Percentiles rank a stretch among this genome's conserved stretches.
phyloP scores from a whole-genome alignment of 768 basidiomycete species.

The Boletus subcaerulescens region DNA sequence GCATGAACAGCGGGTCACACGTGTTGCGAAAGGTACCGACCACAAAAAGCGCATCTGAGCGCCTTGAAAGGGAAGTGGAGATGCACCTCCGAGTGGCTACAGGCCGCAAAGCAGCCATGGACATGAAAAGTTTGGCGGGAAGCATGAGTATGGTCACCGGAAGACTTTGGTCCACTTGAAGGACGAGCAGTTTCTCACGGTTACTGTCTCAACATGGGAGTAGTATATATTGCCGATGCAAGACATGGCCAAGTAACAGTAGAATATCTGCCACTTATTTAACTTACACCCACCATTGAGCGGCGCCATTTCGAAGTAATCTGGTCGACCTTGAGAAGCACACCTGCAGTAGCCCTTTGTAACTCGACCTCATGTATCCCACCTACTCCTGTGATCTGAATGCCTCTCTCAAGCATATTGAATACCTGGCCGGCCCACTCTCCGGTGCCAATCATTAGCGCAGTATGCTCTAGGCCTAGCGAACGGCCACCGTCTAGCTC shows the following conservation, averaged over 20 bases:
- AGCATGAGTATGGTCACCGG: conserved; percentile 21
- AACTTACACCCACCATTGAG: conserved; percentile 51
- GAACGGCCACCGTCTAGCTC: conserved; percentile 76
- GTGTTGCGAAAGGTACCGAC: conserved; percentile 45
- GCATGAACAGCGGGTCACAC: conserved; percentile 13
- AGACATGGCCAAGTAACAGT: neutral
- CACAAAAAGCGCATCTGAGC: conserved; percentile 85
- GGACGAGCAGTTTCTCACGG: neutral
- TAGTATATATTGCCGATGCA: too few species aligned
- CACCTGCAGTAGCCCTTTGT: conserved; percentile 71
- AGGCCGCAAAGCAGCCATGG: conserved; percentile 16
- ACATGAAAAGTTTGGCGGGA: conserved; percentile 11
- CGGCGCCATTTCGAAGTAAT: conserved; percentile 65
- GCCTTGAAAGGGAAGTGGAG: conserved; percentile 42
- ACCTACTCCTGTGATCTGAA: conserved; percentile 58
- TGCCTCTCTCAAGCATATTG: conserved; percentile 59
- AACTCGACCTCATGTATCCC: conserved; percentile 62
- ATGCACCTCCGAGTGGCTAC: conserved; percentile 25
- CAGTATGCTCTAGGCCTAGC: conserved; percentile 72
- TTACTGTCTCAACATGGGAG: too few species aligned
- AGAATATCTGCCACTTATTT: neutral
- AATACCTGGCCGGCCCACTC: conserved; percentile 83
- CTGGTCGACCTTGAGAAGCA: conserved; percentile 77
- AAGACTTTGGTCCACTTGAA: neutral
- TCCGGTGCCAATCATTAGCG: conserved; percentile 62